Base-by-base conservation (phyloP, 306 rosid genomes). In the Cucurbita moschata region DNA sequence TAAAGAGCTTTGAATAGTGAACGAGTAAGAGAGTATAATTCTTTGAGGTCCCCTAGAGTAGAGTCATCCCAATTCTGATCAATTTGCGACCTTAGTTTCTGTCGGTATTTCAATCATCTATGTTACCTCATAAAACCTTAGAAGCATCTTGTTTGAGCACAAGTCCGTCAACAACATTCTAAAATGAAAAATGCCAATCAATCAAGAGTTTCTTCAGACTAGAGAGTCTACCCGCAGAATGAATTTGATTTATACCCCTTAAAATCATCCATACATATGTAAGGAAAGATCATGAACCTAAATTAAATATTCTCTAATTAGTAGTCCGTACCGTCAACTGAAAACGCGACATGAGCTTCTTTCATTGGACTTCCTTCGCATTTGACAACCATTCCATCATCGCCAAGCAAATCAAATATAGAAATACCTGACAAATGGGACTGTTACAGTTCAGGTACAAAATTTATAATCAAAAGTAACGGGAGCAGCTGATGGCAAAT, bases 321-420 rank as follows among this genome's bases (percentile, higher is more conserved):
- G 56, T 13, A 67, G 56, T 40, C 47, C 40, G 74, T 80, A 94
- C 97, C 98, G 77, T 88, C 88, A 66, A 90, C 88, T 74, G 97
- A 94, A 85, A 94, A 87, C 76, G 98, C 88, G 82, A 88, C 96
- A 78, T 94, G 98, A 74, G 82, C 90, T 89, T 94, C 98, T 21
- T 77, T 82, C 60, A 80, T 82, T 1, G 85, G 88, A 78, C 78
- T 75, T 78, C 76, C 81, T 79, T 82, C 81, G 75, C 26, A 30
- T 13, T 79, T 55, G 51, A 75, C 81, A 73, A 81, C 82, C 66
- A 71, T 78, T 76, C 79, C 92, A 78, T 94, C 96, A 81, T 81
- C 92, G 57, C 80, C 80, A 59, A 94, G 74, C 84, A 90, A 84
- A 88, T 90, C 95, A 55, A 90, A 78, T 64, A 94, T 81, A 77